A percentile compares a stretch with the other conserved stretches of the same genome.
Conservation (phyloP, 2,329 filamentous ascomycete species). For the Arthrinium phaeospermum region DNA sequence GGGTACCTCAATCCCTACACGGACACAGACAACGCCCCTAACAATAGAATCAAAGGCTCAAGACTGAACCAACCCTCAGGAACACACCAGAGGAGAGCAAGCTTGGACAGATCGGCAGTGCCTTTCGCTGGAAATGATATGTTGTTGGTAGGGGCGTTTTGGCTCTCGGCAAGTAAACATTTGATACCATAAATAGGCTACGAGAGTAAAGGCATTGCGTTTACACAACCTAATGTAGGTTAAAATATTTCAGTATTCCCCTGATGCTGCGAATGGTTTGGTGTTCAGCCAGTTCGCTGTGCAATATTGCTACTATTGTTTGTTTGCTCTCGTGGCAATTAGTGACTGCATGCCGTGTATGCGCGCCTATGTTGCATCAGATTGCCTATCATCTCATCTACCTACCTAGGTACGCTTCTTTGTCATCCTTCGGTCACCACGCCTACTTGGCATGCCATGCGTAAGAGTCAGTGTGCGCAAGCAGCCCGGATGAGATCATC, state of each 20-base stretch:
- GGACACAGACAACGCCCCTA: constrained; percentile 3
- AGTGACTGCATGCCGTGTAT: not conserved
- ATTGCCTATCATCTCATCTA: not conserved
- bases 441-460: not conserved
- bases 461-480: not conserved
- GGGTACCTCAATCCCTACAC: not conserved
- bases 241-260: too few relatives aligned
- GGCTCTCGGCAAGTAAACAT: too few relatives aligned
- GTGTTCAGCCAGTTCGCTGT: too few relatives aligned
- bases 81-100: not conserved
- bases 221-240: too few relatives aligned
- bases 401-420: not conserved
- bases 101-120: not conserved
- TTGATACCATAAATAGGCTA: too few relatives aligned
- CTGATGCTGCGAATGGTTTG: too few relatives aligned
- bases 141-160: too few relatives aligned
- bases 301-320: not conserved
- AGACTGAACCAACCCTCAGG: not conserved
- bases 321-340: not conserved
- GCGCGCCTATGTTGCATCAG: too few relatives aligned
- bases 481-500: not conserved
- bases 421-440: constrained; percentile 1
- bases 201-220: too few relatives aligned
- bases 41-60: not conserved
- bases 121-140: too few relatives aligned